These are phyloP conservation scores for Penicillium maclennaniae DNA, from an alignment of 495 filamentous ascomycete genomes.

Conservation along the genomic window DNA sequence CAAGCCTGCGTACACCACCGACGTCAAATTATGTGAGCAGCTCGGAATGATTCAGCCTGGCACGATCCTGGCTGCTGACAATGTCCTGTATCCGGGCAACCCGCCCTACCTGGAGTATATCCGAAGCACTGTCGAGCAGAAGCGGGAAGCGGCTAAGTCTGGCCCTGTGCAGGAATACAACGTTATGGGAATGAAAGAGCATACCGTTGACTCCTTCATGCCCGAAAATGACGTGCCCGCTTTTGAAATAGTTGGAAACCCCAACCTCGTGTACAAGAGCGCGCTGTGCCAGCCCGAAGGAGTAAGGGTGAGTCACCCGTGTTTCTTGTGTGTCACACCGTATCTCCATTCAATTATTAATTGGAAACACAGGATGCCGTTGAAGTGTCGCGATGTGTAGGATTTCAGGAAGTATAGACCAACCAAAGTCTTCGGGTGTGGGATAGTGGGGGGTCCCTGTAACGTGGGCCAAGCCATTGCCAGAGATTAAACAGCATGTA, in stretches of 20 bases:
- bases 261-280: slow-evolving; percentile 67
- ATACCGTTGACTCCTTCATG: slow-evolving; percentile 28
- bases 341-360: slow-evolving; percentile 7
- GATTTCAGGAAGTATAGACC: slow-evolving; percentile 30
- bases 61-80: slow-evolving; percentile 66
- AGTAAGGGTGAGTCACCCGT: slow-evolving; percentile 22
- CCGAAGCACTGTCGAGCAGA: slow-evolving; percentile 33
- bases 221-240: slow-evolving; percentile 38
- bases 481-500: background rate
- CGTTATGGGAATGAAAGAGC: slow-evolving; percentile 26
- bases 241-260: slow-evolving; percentile 56
- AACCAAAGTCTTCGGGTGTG: background rate
- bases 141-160: slow-evolving; percentile 30
- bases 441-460: background rate
- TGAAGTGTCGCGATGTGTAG: slow-evolving; percentile 65
- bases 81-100: slow-evolving; percentile 70
- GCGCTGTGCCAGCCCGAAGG: slow-evolving; percentile 57
- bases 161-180: slow-evolving; percentile 29
- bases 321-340: background rate
- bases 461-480: background rate
- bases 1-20: slow-evolving; percentile 65
- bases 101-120: slow-evolving; percentile 61
- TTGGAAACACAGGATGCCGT: slow-evolving; percentile 57
- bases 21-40: slow-evolving; percentile 70
- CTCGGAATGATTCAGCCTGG: slow-evolving; percentile 57